These are phyloP conservation scores for Chlorella sp. DNA, from an alignment of 139 green algal genomes.

Conservation along the genomic window DNA sequence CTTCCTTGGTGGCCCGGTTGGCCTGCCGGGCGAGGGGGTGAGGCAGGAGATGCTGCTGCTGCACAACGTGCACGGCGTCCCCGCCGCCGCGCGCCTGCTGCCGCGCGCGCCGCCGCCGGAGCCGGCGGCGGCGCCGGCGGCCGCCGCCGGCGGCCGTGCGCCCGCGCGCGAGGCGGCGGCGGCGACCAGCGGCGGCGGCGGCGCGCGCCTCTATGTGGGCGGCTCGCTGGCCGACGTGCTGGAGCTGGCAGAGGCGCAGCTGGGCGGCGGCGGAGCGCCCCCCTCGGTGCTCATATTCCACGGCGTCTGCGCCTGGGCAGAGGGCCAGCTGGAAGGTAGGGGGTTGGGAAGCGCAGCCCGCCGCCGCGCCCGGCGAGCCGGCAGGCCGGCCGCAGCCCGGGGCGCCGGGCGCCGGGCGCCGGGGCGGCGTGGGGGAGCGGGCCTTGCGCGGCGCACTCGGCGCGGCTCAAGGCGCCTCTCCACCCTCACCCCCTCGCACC, in stretches of 20 bases:
- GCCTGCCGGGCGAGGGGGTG: constrained; percentile 42
- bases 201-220: constrained; percentile 8
- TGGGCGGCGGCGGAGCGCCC: not conserved
- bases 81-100: constrained; percentile 17
- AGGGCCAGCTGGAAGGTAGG: constrained; percentile 49
- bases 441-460: too few species aligned
- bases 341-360: too few species aligned
- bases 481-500: too few species aligned
- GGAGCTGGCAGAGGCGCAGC: not conserved
- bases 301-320: constrained; percentile 38
- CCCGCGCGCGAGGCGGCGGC: too few species aligned
- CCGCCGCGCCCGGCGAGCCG: too few species aligned
- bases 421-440: too few species aligned
- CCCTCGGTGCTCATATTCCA: constrained; percentile 38
- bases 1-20: constrained; percentile 51
- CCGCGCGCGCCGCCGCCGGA: not conserved
- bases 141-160: too few species aligned
- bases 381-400: too few species aligned
- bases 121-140: not conserved
- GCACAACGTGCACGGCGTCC: constrained; percentile 19
- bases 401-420: too few species aligned
- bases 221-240: constrained; percentile 26
- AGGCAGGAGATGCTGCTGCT: constrained; percentile 31
- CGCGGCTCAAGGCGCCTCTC: too few species aligned
- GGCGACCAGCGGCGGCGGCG: not conserved